Evolutionary conservation across 352 stramenopile species (phyloP).

Genomic region (Pythium brassicae): DNA sequence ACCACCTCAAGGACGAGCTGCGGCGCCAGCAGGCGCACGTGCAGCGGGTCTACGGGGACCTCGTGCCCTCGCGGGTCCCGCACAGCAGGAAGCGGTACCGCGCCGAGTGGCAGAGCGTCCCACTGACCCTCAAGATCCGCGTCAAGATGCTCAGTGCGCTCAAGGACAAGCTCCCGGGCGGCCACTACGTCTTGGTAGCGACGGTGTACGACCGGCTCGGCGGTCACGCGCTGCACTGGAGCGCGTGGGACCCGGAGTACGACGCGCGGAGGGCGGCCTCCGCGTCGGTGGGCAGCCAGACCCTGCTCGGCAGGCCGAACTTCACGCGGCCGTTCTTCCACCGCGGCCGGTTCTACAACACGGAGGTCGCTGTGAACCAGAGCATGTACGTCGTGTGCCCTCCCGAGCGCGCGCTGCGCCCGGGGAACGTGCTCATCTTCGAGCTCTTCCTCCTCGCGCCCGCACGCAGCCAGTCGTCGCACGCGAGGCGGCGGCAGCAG

Average conservation of each 20-base stretch:
- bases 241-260: constrained; percentile 47
- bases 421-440: constrained; percentile 50
- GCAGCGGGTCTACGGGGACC: constrained; percentile 47
- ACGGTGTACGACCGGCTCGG: constrained; percentile 86
- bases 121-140: constrained; percentile 66
- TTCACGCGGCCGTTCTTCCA: constrained; percentile 76
- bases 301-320: constrained; percentile 23
- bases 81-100: constrained; percentile 48
- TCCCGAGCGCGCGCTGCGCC: constrained; percentile 45
- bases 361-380: constrained; percentile 72
- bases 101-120: constrained; percentile 70
- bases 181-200: constrained; percentile 76
- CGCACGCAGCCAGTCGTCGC: constrained; percentile 1
- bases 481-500: constrained; percentile 4
- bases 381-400: constrained; percentile 79
- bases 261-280: constrained; percentile 4
- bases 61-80: constrained; percentile 33
- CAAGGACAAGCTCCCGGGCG: constrained; percentile 79
- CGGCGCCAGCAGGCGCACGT: constrained; percentile 62
- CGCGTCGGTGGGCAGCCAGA: too few species aligned
- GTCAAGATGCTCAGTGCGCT: constrained; percentile 63
- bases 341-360: constrained; percentile 82
- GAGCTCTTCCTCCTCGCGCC: constrained; percentile 37
- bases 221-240: constrained; percentile 76
- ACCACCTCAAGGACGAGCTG: constrained; percentile 49